Base-by-base conservation (phyloP, 169 alveolate species). In the Besnoitia besnoiti region DNA sequence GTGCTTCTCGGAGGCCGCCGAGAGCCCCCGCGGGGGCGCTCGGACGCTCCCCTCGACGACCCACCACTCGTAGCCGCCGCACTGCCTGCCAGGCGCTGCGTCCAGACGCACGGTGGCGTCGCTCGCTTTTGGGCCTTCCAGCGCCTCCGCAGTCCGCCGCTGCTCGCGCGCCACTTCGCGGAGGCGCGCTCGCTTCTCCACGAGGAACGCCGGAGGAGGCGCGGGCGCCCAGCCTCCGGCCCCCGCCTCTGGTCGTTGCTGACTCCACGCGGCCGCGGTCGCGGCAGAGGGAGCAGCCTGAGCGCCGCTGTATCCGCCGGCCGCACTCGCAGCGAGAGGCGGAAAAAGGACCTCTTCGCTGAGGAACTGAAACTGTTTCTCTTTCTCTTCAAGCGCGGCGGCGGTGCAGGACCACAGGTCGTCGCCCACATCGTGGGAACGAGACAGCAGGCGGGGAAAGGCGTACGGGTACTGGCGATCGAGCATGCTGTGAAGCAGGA, bases 61-160 rank as follows among this genome's bases (percentile, higher is more conserved):
- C 67, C 67, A 55, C 67, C 67, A 55, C 27, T 55, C 67, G 67
- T 55, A n/a, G 67, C 67, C 24, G 67, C 67, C 30, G 67, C 67
- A n/a, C 67, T 5, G 24, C 55, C 55, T 8, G 55, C 55, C 67
- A 19, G 33, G 67, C 33, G 12, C n/a, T n/a, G 67, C 27, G 3
- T 8, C 67, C 67, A 1, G 67, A 55, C 12, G 30, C 4, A 3
- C 33, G 30, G 30, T 5, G 30, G 67, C 67, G 12, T n/a, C 33
- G n/a, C n/a, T n/a, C 67, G 67, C 30, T n/a, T n/a, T 16, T n/a
- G 30, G 33, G 33, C 67, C 67, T 19, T 21, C 67, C 67, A 55
- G 67, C 33, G 3, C 33, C 27, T 55, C 33, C 4, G 67, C 67
- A 5, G 24, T 16, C 3, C 67, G 67, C 27, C 24, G 12, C 67